Evolutionary conservation across 805 yeast genomes (phyloP), one percentile per base, ranked within the genome.

Genomic region (Lipomyces oligophaga): DNA sequence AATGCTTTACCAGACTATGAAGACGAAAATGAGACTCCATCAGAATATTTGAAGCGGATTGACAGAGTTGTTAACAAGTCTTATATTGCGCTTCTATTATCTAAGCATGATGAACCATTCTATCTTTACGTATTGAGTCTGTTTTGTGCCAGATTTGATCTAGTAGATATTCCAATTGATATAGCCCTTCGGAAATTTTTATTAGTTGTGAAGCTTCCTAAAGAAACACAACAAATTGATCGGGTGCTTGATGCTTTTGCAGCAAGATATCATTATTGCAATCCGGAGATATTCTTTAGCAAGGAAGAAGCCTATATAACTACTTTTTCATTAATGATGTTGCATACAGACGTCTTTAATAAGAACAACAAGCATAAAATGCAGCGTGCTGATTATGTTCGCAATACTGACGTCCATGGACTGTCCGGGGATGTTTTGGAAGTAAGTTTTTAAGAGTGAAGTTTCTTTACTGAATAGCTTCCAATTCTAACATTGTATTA

Each of bases 141-240:
- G 31, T 59, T 66, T 41, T 51, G 66, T 34, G 51, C 63, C 13
- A 67, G 62, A 38, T 79, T 80, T 57, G 69, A 76, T 43, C 80
- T 83, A 47, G 35, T 56, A 2, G 67, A 67, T 21, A 77, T 76
- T 51, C 84, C 93, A 0, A 57, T 84, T 15, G 93, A 84, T 57
- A 67, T 84, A 48, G 72, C 89, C 0, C 62, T 84, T 89, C 34
- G 56, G 11, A 76, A 74, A 54, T 72, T 83, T 41, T 63, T 84
- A 34, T 70, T 79, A 68, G 65, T 72, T 38, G 72, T 78, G 46
- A 77, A 78, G 43, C 65, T 84, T 21, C 93, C 93, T 0, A 74
- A 71, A 51, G 93, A 84, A 58, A 69, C 86, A 0, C 90, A 83
- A 60, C 89, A 84, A 59, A 83, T 84, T 41, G 90, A 84, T 57